Percentiles rank a stretch among this genome's conserved stretches.
These are phyloP conservation scores for Staphylotrichum tortipilum DNA, from an alignment of 495 filamentous ascomycete species.

Conservation along the genomic window DNA sequence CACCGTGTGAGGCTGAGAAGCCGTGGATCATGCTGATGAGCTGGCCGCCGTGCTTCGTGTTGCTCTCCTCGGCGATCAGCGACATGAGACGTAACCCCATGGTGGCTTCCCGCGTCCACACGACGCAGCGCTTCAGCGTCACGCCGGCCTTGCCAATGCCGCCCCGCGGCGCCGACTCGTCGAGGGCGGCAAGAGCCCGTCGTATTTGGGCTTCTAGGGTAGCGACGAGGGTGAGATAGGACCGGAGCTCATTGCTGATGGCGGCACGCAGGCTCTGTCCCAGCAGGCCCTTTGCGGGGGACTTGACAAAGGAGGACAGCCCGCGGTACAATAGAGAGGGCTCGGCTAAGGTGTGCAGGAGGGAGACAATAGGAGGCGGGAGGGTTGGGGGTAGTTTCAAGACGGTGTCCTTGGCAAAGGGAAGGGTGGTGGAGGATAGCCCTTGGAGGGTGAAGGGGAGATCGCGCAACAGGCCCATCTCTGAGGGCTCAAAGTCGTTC, in stretches of 20 bases:
- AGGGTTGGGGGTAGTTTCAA: slow-evolving; percentile 69
- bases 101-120: slow-evolving; percentile 96
- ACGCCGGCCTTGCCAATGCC: slow-evolving; percentile 82
- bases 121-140: slow-evolving; percentile 87
- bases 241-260: slow-evolving; percentile 72
- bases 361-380: slow-evolving; percentile 74
- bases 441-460: slow-evolving; percentile 93
- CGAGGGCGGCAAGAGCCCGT: slow-evolving; percentile 60
- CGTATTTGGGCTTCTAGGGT: slow-evolving; percentile 92
- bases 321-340: slow-evolving; percentile 82
- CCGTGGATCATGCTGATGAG: slow-evolving; percentile 89
- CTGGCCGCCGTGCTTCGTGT: slow-evolving; percentile 79
- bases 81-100: slow-evolving; percentile 95
- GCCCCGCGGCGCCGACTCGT: slow-evolving; percentile 53
- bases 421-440: slow-evolving; percentile 73
- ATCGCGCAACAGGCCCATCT: slow-evolving; percentile 75
- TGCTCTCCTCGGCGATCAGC: slow-evolving; percentile 83
- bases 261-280: slow-evolving; percentile 90
- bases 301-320: slow-evolving; percentile 71
- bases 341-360: slow-evolving; percentile 85
- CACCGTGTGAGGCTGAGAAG: slow-evolving; percentile 88
- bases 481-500: slow-evolving; percentile 45
- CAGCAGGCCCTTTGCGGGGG: slow-evolving; percentile 56
- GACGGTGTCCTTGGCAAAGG: slow-evolving; percentile 56
- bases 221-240: slow-evolving; percentile 87